phyloP scores from a whole-genome alignment of 768 basidiomycete species.

The Trametes cinnabarina region DNA sequence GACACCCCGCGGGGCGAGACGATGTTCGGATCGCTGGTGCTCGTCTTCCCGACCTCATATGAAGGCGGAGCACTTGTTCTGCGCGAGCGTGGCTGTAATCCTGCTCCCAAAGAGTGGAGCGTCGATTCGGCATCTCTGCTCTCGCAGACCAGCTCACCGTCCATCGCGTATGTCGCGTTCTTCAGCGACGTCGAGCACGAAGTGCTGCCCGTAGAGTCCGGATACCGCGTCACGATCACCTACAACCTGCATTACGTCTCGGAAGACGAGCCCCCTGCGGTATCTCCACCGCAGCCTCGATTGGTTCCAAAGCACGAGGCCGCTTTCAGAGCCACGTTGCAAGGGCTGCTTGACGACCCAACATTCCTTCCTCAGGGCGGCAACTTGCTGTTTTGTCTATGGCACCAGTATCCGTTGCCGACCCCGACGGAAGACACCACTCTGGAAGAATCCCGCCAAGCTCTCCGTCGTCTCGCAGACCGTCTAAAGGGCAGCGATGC shows the following conservation, averaged over 20 bases:
- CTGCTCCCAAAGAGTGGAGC: conserved; percentile 28
- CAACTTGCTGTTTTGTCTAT: conserved; percentile 39
- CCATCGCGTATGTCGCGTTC: conserved; percentile 41
- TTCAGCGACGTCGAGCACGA: conserved; percentile 47
- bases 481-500: conserved; percentile 16
- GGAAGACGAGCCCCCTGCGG: background rate
- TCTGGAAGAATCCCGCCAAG: background rate
- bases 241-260: conserved; percentile 37
- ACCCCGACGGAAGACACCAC: background rate
- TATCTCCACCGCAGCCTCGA: background rate
- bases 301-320: background rate
- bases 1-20: conserved; percentile 44
- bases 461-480: background rate
- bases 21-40: conserved; percentile 53
- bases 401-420: conserved; percentile 34
- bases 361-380: conserved; percentile 41
- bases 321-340: conserved; percentile 18
- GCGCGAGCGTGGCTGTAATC: conserved; percentile 12
- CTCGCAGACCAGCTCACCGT: conserved; percentile 5
- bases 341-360: conserved; percentile 30
- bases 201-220: conserved; percentile 40
- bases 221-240: conserved; percentile 45
- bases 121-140: conserved; percentile 38
- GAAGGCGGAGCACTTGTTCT: conserved; percentile 45
- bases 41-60: conserved; percentile 47